A percentile compares a stretch with the other conserved stretches of the same genome.
phyloP scores from a whole-genome alignment of 2,329 filamentous ascomycete genomes.

The Neonectria faginata region DNA sequence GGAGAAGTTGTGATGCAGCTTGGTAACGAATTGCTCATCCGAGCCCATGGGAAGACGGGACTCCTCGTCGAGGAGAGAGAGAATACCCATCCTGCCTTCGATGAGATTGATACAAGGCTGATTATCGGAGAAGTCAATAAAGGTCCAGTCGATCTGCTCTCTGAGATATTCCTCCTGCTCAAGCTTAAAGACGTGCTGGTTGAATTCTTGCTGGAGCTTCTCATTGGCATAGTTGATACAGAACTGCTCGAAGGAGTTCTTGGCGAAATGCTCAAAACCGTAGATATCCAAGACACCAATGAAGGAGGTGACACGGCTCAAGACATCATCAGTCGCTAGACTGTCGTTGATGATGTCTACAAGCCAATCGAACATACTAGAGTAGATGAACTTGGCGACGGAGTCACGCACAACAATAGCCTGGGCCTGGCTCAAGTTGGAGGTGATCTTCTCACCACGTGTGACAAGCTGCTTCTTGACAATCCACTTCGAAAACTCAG shows the following conservation, averaged over 20 bases:
- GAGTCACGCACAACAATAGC: slow-evolving; percentile 95
- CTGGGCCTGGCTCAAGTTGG: slow-evolving; percentile 92
- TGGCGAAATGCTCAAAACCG: slow-evolving; percentile 98
- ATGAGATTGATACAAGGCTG: slow-evolving; percentile 99
- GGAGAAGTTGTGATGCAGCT: slow-evolving; percentile 93
- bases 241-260: slow-evolving; percentile 99
- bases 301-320: slow-evolving; percentile 86
- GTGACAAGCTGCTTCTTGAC: slow-evolving; percentile 99
- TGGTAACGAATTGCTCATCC: slow-evolving; percentile 96
- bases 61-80: slow-evolving; percentile 95
- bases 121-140: slow-evolving; percentile 99
- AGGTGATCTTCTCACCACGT: slow-evolving; percentile 96
- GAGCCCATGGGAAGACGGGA: slow-evolving; percentile 96
- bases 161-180: slow-evolving; percentile 98
- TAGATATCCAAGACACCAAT: slow-evolving; percentile 99
- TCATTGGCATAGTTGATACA: slow-evolving; percentile 99
- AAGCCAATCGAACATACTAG: slow-evolving; percentile 97
- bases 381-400: slow-evolving; percentile 98
- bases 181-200: slow-evolving; percentile 98
- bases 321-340: slow-evolving; percentile 87
- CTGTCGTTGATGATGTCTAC: slow-evolving; percentile 96
- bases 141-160: slow-evolving; percentile 98
- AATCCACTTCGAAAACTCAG: slow-evolving; percentile 95
- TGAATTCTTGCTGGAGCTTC: slow-evolving; percentile 99
- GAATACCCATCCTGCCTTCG: slow-evolving; percentile 93